Conservation (phyloP, 192 early-diverging fungal genomes). For the Dissophora ornata region DNA sequence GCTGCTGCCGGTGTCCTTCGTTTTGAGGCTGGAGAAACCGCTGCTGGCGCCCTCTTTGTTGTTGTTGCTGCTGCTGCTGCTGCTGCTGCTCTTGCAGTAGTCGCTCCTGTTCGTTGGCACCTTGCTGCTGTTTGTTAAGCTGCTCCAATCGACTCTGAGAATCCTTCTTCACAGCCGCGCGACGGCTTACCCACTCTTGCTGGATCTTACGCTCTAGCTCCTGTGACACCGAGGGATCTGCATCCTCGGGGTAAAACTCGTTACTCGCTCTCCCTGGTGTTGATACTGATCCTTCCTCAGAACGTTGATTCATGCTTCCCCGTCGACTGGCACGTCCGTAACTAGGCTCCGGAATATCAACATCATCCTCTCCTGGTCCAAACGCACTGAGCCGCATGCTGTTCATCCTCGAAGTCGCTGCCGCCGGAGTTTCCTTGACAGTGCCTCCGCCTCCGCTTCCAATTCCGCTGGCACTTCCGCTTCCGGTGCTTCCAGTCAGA, state of each 20-base stretch:
- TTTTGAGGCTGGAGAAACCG: not conserved
- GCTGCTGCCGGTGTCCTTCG: not conserved
- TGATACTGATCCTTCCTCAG: not conserved
- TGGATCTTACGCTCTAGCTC: conserved; percentile 23
- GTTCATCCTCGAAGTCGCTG: conserved; percentile 8
- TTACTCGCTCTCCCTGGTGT: not conserved
- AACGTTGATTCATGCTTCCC: not conserved
- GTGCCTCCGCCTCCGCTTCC: not conserved
- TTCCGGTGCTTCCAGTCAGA: conserved; percentile 4
- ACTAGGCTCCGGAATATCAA: not conserved
- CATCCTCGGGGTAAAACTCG: conserved; percentile 11
- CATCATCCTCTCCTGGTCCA: conserved; percentile 21
- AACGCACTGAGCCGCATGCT: conserved; percentile 33
- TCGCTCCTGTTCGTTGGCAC: not conserved
- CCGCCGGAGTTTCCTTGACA: not conserved
- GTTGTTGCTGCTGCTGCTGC: conserved; percentile 2
- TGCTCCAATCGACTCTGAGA: conserved; percentile 29
- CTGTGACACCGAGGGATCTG: not conserved
- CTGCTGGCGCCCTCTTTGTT: not conserved
- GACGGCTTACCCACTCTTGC: conserved; percentile 44
- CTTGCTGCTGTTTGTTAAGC: conserved; percentile 20
- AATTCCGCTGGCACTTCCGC: not conserved
- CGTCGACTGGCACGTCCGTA: not conserved
- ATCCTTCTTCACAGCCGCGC: conserved; percentile 38
- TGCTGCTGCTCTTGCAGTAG: conserved; percentile 3